Evolutionary conservation across 257 asterid genomes (phyloP), one percentile per base, ranked within the genome.

Genomic region (Knoxia roxburghii): DNA sequence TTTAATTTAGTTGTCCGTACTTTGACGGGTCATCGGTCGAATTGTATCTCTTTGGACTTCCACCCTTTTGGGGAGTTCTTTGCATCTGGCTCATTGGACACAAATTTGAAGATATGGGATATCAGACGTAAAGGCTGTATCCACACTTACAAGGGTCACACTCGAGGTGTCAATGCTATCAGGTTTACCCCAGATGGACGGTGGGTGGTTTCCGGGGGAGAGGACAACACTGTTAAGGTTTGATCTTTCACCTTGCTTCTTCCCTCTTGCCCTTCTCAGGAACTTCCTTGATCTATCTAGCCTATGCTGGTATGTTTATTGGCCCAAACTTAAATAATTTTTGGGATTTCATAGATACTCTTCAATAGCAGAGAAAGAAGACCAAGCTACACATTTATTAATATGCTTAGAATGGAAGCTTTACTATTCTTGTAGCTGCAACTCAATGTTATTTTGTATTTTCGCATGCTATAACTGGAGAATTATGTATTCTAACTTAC

Each of bases 191-290:
- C 99, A 51, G 99, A 93, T 82, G 99, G 99, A 43, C 88, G 99
- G 51, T 93, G 99, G 99, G 95, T 90, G 76, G 99, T 93, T 50
- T 93, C 99, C 70, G 99, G 99, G 4, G 96, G 97, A 72, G 99
- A 93, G 83, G 99, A 93, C 84, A 85, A 89, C 84, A 83, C 95
- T 20, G 99, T 93, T 73, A 93, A 93, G 99, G 99, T 88, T 64
- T 65, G 58, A 43, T 65, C 64, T 40, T 56, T 75, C 53, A 63
- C 63, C 39, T 71, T 78, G 55, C 65, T 55, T 68, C 41, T 3
- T 9, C 6, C 41, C 41, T 37, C 41, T 9, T 37, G 41, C 41
- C 41, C 4, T 37, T 37, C 67, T 49, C 6, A 23, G 27, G 33
- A 26, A 59, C 48, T 59, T 27, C 9, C 56, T 37, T 17, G 20